These are phyloP conservation scores for Leishmania major DNA, from an alignment of 208 protist species.

Conservation along the genomic window DNA sequence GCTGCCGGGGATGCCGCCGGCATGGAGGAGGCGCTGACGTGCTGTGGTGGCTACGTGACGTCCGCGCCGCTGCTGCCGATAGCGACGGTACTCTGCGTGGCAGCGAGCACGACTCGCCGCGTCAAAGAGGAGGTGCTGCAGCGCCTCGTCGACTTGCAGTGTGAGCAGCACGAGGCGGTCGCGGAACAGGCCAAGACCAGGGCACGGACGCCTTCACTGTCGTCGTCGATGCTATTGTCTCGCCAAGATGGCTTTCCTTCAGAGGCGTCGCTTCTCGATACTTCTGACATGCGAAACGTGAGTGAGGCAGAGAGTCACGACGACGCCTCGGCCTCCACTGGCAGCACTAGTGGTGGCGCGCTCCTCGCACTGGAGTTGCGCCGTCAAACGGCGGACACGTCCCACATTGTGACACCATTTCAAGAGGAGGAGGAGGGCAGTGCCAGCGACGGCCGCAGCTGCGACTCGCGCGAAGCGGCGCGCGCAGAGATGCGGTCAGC, in stretches of 20 bases:
- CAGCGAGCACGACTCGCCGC: conserved; percentile 29
- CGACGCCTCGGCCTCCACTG: not conserved
- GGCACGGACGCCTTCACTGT: not conserved
- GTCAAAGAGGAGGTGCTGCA: conserved; percentile 78
- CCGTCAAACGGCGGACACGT: conserved; percentile 32
- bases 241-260: not conserved
- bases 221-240: conserved; percentile 1
- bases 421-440: conserved; percentile 15
- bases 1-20: not conserved
- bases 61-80: conserved; percentile 78
- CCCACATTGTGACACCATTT: conserved; percentile 36
- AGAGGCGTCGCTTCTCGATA: conserved; percentile 16
- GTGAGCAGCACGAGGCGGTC: conserved; percentile 62
- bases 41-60: conserved; percentile 69
- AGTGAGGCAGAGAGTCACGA: conserved; percentile 1
- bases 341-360: not conserved
- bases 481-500: not conserved
- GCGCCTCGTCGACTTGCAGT: conserved; percentile 73
- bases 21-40: conserved; percentile 41
- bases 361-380: conserved; percentile 37
- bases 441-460: not conserved
- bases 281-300: conserved; percentile 8
- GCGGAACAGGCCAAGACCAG: conserved; percentile 12
- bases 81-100: conserved; percentile 74
- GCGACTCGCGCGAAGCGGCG: not conserved